These are phyloP conservation scores for Phytopythium cucurbitacearum DNA, from an alignment of 352 stramenopile species.

Conservation along the genomic window DNA sequence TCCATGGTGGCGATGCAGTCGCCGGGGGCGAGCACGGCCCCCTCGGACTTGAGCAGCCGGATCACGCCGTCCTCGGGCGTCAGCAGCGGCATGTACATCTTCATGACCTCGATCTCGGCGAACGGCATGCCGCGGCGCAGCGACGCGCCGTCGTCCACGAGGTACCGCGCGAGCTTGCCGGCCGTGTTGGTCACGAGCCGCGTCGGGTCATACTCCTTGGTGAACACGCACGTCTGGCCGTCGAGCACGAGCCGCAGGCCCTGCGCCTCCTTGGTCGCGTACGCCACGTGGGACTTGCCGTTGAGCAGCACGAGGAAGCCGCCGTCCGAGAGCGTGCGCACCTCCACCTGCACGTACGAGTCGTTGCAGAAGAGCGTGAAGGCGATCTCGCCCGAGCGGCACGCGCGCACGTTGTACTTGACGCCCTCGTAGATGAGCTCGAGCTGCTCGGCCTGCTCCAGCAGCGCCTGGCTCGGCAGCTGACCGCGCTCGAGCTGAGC, in stretches of 20 bases:
- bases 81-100: conserved; percentile 99
- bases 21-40: conserved; percentile 92
- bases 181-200: conserved; percentile 96
- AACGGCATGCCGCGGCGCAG: conserved; percentile 84
- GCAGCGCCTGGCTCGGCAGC: conserved; percentile 85
- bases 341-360: conserved; percentile 91
- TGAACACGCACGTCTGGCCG: conserved; percentile 96
- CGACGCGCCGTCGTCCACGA: conserved; percentile 95
- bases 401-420: conserved; percentile 96
- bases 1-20: conserved; percentile 97
- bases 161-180: conserved; percentile 98
- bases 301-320: conserved; percentile 97
- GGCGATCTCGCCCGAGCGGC: conserved; percentile 85
- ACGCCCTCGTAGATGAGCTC: conserved; percentile 99
- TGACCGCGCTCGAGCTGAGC: conserved; percentile 88
- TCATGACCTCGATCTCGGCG: conserved; percentile 98
- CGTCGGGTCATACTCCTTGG: conserved; percentile 99
- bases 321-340: conserved; percentile 96
- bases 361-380: conserved; percentile 91
- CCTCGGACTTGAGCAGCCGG: conserved; percentile 94
- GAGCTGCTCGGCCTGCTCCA: conserved; percentile 83
- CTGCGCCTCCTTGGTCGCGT: conserved; percentile 90
- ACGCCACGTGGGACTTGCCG: conserved; percentile 96
- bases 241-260: conserved; percentile 93
- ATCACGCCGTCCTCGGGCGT: conserved; percentile 96